These are phyloP conservation scores for Citrullus mucosospermus DNA, from an alignment of 306 rosid genomes.

Conservation along the genomic window DNA sequence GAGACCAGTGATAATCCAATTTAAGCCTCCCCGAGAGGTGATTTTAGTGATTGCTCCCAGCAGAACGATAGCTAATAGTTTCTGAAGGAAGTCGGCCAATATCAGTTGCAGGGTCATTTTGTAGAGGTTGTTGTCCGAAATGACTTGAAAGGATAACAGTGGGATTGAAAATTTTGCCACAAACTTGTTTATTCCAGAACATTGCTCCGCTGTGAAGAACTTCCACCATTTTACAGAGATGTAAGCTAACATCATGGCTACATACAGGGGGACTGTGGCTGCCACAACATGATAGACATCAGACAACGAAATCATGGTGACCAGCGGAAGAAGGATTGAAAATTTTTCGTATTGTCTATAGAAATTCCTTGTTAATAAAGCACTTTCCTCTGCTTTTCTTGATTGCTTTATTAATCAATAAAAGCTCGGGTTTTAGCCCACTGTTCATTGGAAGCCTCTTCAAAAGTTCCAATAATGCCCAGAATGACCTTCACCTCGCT, in stretches of 20 bases:
- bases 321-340: slow-evolving; percentile 12
- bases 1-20: slow-evolving; percentile 59
- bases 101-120: slow-evolving; percentile 65
- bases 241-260: slow-evolving; percentile 76
- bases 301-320: slow-evolving; percentile 52
- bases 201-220: slow-evolving; percentile 83
- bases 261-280: slow-evolving; percentile 81
- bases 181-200: slow-evolving; percentile 84
- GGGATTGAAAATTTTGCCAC: slow-evolving; percentile 91
- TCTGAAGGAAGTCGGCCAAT: slow-evolving; percentile 55
- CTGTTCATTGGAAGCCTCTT: slow-evolving; percentile 53
- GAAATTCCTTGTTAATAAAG: slow-evolving; percentile 17
- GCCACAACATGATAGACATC: slow-evolving; percentile 70
- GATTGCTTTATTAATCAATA: slow-evolving; percentile 33
- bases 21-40: slow-evolving; percentile 44
- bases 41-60: slow-evolving; percentile 36
- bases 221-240: slow-evolving; percentile 87
- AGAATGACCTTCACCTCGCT: slow-evolving; percentile 16
- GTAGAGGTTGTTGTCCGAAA: slow-evolving; percentile 65
- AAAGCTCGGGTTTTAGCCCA: slow-evolving; percentile 29
- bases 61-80: slow-evolving; percentile 39
- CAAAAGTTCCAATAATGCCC: slow-evolving; percentile 32
- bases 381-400: slow-evolving; percentile 31
- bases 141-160: slow-evolving; percentile 71
- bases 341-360: slow-evolving; percentile 12